Percentiles rank a stretch among this genome's conserved stretches.
phyloP scores from a whole-genome alignment of 2,329 filamentous ascomycete genomes.

The Epichloe brachyelytri region DNA sequence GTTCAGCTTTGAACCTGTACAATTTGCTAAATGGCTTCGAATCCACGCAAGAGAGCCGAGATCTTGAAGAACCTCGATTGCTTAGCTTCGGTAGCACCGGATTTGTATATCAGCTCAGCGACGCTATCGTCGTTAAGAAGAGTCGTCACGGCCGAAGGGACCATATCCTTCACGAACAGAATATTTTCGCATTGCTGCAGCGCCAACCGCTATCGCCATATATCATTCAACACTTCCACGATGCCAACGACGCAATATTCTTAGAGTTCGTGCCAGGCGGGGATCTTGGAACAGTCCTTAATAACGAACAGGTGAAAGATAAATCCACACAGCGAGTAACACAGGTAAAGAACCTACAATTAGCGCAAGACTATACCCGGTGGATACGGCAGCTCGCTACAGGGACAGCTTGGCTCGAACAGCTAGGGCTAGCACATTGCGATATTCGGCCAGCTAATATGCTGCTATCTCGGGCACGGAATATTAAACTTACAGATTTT shows the following conservation, averaged over 20 bases:
- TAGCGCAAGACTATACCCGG: background rate
- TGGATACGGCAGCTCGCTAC: slow-evolving; percentile 8
- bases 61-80: background rate
- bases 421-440: slow-evolving; percentile 5
- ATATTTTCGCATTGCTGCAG: slow-evolving; percentile 5
- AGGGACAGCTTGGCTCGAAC: slow-evolving; percentile 6
- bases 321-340: slow-evolving; percentile 1
- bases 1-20: background rate
- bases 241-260: slow-evolving; percentile 6
- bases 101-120: slow-evolving; percentile 6
- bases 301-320: background rate
- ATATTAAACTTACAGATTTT: slow-evolving; percentile 7
- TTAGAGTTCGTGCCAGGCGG: slow-evolving; percentile 4
- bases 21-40: background rate
- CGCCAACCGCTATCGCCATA: slow-evolving; percentile 6
- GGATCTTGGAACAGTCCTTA: slow-evolving; percentile 1
- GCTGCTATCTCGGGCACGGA: slow-evolving; percentile 1
- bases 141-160: slow-evolving; percentile 2
- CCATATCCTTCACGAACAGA: slow-evolving; percentile 1
- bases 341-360: slow-evolving; percentile 2
- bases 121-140: slow-evolving; percentile 7
- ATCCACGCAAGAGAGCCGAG: background rate
- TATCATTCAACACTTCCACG: slow-evolving; percentile 5
- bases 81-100: slow-evolving; percentile 7
- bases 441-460: slow-evolving; percentile 7